Percentiles rank a stretch among this genome's conserved stretches.
phyloP scores from a whole-genome alignment of 805 yeast genomes.

The Cyberlindnera saturnus region DNA sequence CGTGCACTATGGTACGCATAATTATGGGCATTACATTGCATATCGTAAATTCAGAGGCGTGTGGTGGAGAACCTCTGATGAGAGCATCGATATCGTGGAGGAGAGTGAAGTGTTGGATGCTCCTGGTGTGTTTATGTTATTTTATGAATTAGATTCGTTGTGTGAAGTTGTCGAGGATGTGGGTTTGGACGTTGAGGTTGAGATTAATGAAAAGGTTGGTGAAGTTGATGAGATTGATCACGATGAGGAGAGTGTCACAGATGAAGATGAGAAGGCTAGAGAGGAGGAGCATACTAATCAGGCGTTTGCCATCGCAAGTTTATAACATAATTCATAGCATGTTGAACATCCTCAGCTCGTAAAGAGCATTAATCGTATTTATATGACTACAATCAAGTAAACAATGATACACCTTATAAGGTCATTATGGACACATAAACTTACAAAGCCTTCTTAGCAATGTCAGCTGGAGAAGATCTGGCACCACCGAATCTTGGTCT shows the following conservation, averaged over 20 bases:
- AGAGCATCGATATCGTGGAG: slow-evolving; percentile 70
- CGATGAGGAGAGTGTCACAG: neutral
- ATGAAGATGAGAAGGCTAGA: neutral
- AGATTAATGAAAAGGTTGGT: neutral
- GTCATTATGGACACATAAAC: slow-evolving; percentile 8
- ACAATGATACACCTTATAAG: slow-evolving; percentile 2
- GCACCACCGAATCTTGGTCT: slow-evolving; percentile 97
- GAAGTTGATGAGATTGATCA: neutral
- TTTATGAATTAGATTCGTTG: slow-evolving; percentile 60
- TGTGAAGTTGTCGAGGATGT: slow-evolving; percentile 7
- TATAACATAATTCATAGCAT: neutral
- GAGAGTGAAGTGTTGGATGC: slow-evolving; percentile 76
- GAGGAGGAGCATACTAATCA: slow-evolving; percentile 4
- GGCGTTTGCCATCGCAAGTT: slow-evolving; percentile 4
- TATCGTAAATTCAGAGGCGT: slow-evolving; percentile 73
- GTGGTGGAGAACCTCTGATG: slow-evolving; percentile 97
- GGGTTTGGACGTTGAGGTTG: neutral
- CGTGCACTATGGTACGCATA: slow-evolving; percentile 92
- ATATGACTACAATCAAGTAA: neutral
- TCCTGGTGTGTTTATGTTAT: slow-evolving; percentile 89
- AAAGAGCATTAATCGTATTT: neutral
- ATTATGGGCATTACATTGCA: slow-evolving; percentile 95
- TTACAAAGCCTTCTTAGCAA: slow-evolving; percentile 87
- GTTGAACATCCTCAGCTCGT: too few relatives aligned
- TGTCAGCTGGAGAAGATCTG: slow-evolving; percentile 95